Base-by-base conservation (phyloP, 2,329 filamentous ascomycete genomes). In the Curvularia lunata region DNA sequence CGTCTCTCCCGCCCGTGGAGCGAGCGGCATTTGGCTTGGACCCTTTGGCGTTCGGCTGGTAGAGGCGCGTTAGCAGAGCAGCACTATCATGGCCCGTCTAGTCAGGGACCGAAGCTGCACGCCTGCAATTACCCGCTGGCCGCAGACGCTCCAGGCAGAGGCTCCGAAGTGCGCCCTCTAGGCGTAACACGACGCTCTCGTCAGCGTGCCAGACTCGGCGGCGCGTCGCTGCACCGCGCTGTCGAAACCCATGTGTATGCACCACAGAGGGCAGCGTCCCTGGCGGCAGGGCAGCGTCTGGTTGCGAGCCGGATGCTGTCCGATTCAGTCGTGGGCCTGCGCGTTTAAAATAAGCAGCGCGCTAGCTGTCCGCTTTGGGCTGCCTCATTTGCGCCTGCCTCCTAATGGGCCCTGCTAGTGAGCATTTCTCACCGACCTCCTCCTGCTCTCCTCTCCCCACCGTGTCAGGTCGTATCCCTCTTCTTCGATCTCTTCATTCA, bases 311-410 rank as follows among this genome's bases (percentile, higher is more conserved):
- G 61, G 50, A 21, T 48, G 56, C 56, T 65, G 59, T 58, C 57
- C 59, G 60, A 59, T 61, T 60, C 64, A 62, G 66, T 46, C 50
- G 58, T 52, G 57, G 63, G 61, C 61, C 62, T 67, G 69, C 65
- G 66, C 67, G 66, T 71, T 68, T 66, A 66, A 67, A 66, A 69
- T 65, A 66, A 64, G 67, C 60, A 54, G 65, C 52, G 58, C 69
- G 62, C 69, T 54, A 57, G 54, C 66, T 62, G 50, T 49, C 71
- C 68, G 45, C 48, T 61, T 73, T 59, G 47, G 67, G 67, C 41
- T 47, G 56, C 62, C 61, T 75, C 71, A 75, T 74, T 75, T 74
- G 69, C 67, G 66, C 64, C 64, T 68, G 64, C 66, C 71, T 75
- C 72, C 70, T 75, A 71, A 73, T 69, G 71, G 64, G 61, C 61